Base-by-base conservation (phyloP, 768 basidiomycete genomes). In the Coprinopsis strossmayeri region DNA sequence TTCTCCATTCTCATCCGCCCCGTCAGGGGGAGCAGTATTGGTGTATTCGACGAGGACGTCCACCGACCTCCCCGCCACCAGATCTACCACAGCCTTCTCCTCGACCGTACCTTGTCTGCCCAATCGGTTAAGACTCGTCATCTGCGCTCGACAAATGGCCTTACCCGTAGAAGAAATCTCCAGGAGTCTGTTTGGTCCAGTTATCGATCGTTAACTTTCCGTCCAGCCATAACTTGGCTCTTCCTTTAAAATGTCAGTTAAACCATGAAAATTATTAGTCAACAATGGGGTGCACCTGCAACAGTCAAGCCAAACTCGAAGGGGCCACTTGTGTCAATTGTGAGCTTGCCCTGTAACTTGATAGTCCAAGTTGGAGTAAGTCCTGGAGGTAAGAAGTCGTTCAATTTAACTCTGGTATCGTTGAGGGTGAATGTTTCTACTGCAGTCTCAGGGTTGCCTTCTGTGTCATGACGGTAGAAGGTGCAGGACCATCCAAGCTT, bases 101-200 rank as follows among this genome's bases (percentile, higher is more conserved):
- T 86, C 82, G 0, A 77, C 64, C 0, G 79, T 84, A 5, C 84
- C 84, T 67, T 83, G 78, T 1, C 78, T 78, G 46, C 15, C 24
- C 21, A n/a, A n/a, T 21, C 28, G 23, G 34, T 26, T 26, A 38
- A 28, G 47, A 4, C 10, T n/a, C 25, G 41, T 17, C 21, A 34
- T 38, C 20, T 20, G 13, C 34, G 10, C 37, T 5, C 3, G 20
- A 38, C 50, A 20, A 28, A 13, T 5, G n/a, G 12, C 60, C 72
- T n/a, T 50, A 77, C 74, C 79, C 80, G 53, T 84, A 84, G 64
- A 82, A 84, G 65, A 83, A 80, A 52, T 84, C 82, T 0, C 84
- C 82, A 0, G 76, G 77, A 2, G 71, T 71, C 61, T 85, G 83
- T 54, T 77, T 76, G 7, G 78, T 82, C 76, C 82, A 84, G 57